A percentile compares a stretch with the other conserved stretches of the same genome.
These are phyloP conservation scores for Platanthera guangdongensis DNA, from an alignment of 106 monocot species.

Conservation along the genomic window DNA sequence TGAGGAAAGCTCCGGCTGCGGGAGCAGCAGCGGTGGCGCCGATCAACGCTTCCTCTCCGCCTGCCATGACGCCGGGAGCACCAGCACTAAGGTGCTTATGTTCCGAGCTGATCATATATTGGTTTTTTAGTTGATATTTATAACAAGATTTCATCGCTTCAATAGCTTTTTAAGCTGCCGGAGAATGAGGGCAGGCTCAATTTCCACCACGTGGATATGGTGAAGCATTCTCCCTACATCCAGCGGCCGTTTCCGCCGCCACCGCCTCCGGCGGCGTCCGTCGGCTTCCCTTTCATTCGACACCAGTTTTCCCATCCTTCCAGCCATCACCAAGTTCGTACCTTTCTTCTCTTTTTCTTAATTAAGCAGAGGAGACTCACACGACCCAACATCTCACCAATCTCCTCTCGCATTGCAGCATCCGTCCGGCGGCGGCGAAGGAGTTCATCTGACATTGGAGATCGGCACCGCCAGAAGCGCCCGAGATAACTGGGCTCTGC, in stretches of 20 bases:
- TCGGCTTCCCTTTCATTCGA: not conserved
- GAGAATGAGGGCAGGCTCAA: not conserved
- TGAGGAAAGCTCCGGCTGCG: conserved; percentile 17
- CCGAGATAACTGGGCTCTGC: not conserved
- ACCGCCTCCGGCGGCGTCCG: not conserved
- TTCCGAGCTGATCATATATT: not conserved
- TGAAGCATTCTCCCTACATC: conserved; percentile 4
- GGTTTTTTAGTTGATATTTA: not conserved
- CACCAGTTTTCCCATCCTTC: conserved; percentile 6
- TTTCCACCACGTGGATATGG: not conserved
- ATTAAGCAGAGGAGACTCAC: not conserved
- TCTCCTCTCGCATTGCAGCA: not conserved
- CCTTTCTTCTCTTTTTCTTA: not conserved
- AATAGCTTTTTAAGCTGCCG: not conserved
- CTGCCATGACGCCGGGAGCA: conserved; percentile 8
- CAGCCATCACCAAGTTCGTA: not conserved
- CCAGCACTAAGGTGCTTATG: not conserved
- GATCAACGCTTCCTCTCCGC: conserved; percentile 22
- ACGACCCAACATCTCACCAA: no score
- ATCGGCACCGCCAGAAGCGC: not conserved
- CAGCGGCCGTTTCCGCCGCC: not conserved
- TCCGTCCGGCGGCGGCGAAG: not conserved
- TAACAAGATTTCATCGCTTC: not conserved
- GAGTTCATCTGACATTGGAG: not conserved
- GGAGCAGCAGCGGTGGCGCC: not conserved